These are phyloP conservation scores for Rhodotorula sp. DNA, from an alignment of 1,284 basidiomycete species.

Conservation along the genomic window DNA sequence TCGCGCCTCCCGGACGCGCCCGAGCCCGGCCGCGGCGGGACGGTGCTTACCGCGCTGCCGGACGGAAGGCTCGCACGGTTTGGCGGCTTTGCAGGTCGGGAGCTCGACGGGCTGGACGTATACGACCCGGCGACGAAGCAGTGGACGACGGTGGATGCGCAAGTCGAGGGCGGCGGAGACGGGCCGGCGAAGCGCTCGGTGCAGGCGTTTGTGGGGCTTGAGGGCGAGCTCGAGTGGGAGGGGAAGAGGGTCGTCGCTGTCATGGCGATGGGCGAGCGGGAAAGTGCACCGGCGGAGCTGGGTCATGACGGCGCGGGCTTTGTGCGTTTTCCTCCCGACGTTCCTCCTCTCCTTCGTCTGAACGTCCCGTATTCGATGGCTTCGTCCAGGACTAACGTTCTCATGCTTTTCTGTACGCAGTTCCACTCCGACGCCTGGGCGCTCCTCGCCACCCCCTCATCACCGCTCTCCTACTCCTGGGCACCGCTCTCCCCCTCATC, in stretches of 20 bases:
- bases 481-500: slow-evolving; percentile 1
- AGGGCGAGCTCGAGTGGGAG: not conserved
- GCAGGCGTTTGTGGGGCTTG: slow-evolving; percentile 44
- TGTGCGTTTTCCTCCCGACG: not conserved
- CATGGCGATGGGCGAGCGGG: slow-evolving; percentile 50
- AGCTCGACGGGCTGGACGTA: slow-evolving; percentile 51
- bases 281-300: slow-evolving; percentile 48
- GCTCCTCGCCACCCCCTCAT: not conserved
- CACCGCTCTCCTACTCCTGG: slow-evolving; percentile 8
- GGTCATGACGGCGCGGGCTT: slow-evolving; percentile 51
- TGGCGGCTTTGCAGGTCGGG: slow-evolving; percentile 51
- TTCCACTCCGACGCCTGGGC: slow-evolving; percentile 32
- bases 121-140: slow-evolving; percentile 40
- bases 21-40: slow-evolving; percentile 53
- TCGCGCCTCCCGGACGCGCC: slow-evolving; percentile 52
- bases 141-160: slow-evolving; percentile 12
- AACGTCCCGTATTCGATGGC: no score
- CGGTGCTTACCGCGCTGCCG: slow-evolving; percentile 46
- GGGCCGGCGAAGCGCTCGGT: slow-evolving; percentile 40
- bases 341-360: not conserved
- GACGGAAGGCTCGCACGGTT: slow-evolving; percentile 40
- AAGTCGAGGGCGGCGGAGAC: slow-evolving; percentile 12
- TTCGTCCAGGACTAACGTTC: no score
- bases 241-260: slow-evolving; percentile 45
- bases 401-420: not conserved